These are phyloP conservation scores for Hanseniaspora hatyaiensis DNA, from an alignment of 805 yeast genomes.

Conservation along the genomic window DNA sequence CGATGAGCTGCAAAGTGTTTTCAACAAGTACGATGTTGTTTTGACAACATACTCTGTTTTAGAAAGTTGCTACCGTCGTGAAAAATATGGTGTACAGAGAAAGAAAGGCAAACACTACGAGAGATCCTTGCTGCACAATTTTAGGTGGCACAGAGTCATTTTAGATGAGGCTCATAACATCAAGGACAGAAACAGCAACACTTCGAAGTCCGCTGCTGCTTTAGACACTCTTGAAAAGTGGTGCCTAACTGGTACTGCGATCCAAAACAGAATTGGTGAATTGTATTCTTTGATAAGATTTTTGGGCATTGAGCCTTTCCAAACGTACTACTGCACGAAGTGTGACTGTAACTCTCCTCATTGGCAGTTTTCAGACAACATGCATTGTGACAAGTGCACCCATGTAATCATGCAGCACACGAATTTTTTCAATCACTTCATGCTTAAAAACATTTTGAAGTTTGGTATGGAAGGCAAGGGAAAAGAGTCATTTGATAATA, in stretches of 20 bases:
- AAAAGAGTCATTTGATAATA: conserved; percentile 57
- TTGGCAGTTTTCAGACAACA: conserved; percentile 76
- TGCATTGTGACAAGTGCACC: conserved; percentile 76
- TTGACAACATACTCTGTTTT: conserved; percentile 86
- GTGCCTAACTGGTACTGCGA: conserved; percentile 93
- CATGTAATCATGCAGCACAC: conserved; percentile 93
- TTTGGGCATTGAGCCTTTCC: conserved; percentile 72
- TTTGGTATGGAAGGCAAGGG: conserved; percentile 77
- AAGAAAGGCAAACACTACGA: conserved; percentile 63
- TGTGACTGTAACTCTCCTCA: conserved; percentile 73
- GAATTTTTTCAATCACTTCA: conserved; percentile 88
- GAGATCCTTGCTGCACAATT: conserved; percentile 57
- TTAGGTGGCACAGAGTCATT: conserved; percentile 71
- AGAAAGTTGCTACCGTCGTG: conserved; percentile 76
- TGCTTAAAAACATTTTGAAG: conserved; percentile 86
- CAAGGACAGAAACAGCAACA: conserved; percentile 86
- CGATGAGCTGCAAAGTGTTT: conserved; percentile 38
- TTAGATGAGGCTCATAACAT: conserved; percentile 96
- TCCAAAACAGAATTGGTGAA: conserved; percentile 94
- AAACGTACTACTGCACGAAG: conserved; percentile 82
- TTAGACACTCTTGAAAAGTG: conserved; percentile 64
- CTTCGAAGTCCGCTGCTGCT: conserved; percentile 81
- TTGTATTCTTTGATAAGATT: conserved; percentile 84
- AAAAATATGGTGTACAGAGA: conserved; percentile 70
- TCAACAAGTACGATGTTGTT: conserved; percentile 54